Percentiles rank a stretch among this genome's conserved stretches.
These are phyloP conservation scores for Melampsora larici-populina DNA, from an alignment of 1,284 basidiomycete species.

Conservation along the genomic window DNA sequence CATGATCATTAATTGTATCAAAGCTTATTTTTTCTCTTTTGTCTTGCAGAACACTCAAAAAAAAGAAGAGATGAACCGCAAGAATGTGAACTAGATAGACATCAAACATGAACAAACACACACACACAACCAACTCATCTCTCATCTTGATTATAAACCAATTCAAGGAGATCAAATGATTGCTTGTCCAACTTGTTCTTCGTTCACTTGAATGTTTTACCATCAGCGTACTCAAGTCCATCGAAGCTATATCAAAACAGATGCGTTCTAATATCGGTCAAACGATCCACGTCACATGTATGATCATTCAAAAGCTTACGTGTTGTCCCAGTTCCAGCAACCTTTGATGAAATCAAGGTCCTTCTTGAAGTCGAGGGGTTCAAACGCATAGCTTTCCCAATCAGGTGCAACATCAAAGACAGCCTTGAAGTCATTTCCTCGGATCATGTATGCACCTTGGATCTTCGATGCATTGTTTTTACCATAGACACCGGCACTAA, in stretches of 20 bases:
- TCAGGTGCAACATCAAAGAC: constrained; percentile 53
- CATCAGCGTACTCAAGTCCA: constrained; percentile 41
- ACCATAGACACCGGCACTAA: constrained; percentile 52
- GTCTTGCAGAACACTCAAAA: no score
- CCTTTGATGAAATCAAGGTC: constrained; percentile 53
- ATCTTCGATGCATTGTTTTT: constrained; percentile 53
- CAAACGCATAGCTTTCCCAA: constrained; percentile 52
- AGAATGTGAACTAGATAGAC: no score
- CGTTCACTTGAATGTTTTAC: constrained; percentile 40
- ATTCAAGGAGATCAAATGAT: no score
- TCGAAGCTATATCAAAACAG: constrained; percentile 24
- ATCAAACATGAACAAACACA: no score
- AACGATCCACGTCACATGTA: constrained; percentile 46
- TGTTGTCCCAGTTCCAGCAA: constrained; percentile 53
- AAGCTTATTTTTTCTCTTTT: no score
- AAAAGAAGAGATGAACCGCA: no score
- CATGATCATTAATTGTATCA: no score
- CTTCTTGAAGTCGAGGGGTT: constrained; percentile 50
- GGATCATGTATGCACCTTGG: constrained; percentile 51
- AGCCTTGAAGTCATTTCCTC: constrained; percentile 51
- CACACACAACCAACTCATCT: no score
- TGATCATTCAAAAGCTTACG: constrained; percentile 51
- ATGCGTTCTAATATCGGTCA: neutral
- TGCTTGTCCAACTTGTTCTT: no score
- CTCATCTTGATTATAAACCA: no score